A percentile compares a stretch with the other conserved stretches of the same genome.
Evolutionary conservation across 257 asterid species (phyloP).

Genomic region (Rehmannia glutinosa): DNA sequence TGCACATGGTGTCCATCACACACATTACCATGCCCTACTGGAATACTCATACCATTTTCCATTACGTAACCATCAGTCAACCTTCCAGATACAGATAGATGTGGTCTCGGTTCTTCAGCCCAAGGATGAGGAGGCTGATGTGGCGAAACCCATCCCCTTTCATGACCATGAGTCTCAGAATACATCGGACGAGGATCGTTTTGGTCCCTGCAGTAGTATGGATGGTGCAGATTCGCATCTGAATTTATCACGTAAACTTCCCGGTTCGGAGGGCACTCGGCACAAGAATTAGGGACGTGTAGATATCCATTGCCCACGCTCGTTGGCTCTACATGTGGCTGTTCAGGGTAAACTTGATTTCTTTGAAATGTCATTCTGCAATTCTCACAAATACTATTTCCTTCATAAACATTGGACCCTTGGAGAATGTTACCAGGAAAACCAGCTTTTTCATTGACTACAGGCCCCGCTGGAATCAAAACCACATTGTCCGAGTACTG

Average conservation of each 20-base stretch:
- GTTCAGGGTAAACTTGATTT: slow-evolving; percentile 58
- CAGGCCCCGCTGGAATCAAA: slow-evolving; percentile 49
- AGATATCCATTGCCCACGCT: slow-evolving; percentile 63
- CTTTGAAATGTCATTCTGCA: slow-evolving; percentile 59
- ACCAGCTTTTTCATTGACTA: slow-evolving; percentile 47
- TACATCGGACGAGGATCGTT: slow-evolving; percentile 55
- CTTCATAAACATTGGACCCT: slow-evolving; percentile 52
- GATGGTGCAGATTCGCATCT: slow-evolving; percentile 53
- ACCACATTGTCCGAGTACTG: slow-evolving; percentile 55
- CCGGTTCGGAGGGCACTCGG: slow-evolving; percentile 70
- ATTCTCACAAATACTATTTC: slow-evolving; percentile 61
- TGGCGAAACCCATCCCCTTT: slow-evolving; percentile 69
- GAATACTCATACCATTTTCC: slow-evolving; percentile 51
- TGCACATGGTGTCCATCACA: slow-evolving; percentile 54
- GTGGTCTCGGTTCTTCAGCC: slow-evolving; percentile 62
- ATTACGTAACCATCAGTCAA: slow-evolving; percentile 44
- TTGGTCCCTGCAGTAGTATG: slow-evolving; percentile 57
- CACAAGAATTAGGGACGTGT: slow-evolving; percentile 51
- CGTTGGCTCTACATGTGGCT: slow-evolving; percentile 46
- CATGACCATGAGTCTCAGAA: slow-evolving; percentile 50
- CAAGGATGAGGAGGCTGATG: slow-evolving; percentile 51
- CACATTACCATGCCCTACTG: slow-evolving; percentile 48
- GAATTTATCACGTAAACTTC: slow-evolving; percentile 51
- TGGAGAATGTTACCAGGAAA: slow-evolving; percentile 73
- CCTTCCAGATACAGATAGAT: slow-evolving; percentile 52